These are phyloP conservation scores for Pythium pectinolyticum DNA, from an alignment of 352 stramenopile genomes.

Conservation along the genomic window DNA sequence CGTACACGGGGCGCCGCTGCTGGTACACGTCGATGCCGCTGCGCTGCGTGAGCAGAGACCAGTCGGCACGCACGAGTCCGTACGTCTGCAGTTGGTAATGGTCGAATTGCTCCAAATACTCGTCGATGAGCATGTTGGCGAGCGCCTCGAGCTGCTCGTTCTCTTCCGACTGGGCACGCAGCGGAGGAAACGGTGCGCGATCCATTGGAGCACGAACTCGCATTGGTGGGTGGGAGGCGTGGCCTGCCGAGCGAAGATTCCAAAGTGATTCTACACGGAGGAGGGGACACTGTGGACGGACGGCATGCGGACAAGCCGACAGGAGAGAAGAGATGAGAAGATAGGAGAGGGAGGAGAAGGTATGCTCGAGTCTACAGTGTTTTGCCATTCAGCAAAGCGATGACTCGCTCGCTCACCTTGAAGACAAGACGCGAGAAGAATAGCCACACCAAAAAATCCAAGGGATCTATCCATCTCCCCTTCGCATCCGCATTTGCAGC, in stretches of 20 bases:
- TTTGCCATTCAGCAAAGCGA: too few relatives aligned
- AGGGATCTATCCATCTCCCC: too few relatives aligned
- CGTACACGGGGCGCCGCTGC: background rate
- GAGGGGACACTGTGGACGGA: background rate
- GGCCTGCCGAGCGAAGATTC: background rate
- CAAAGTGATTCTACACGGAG: background rate
- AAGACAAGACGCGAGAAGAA: too few relatives aligned
- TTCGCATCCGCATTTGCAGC: too few relatives aligned
- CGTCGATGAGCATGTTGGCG: conserved; percentile 18
- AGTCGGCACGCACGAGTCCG: conserved; percentile 3
- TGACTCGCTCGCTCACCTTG: too few relatives aligned
- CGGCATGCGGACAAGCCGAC: background rate
- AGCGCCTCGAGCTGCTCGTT: conserved; percentile 25
- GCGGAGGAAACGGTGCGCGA: conserved; percentile 24
- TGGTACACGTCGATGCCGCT: conserved; percentile 19
- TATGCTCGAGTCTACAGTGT: too few relatives aligned
- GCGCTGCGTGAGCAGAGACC: conserved; percentile 9
- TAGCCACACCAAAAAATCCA: too few relatives aligned
- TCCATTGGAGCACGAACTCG: conserved; percentile 20
- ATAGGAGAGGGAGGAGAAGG: too few relatives aligned
- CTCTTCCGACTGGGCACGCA: conserved; percentile 19
- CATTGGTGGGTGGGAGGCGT: background rate
- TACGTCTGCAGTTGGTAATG: conserved; percentile 25
- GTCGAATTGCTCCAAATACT: conserved; percentile 24
- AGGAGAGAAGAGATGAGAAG: too few relatives aligned